phyloP scores from a whole-genome alignment of 306 rosid genomes.

The Aeschynomene evenia region DNA sequence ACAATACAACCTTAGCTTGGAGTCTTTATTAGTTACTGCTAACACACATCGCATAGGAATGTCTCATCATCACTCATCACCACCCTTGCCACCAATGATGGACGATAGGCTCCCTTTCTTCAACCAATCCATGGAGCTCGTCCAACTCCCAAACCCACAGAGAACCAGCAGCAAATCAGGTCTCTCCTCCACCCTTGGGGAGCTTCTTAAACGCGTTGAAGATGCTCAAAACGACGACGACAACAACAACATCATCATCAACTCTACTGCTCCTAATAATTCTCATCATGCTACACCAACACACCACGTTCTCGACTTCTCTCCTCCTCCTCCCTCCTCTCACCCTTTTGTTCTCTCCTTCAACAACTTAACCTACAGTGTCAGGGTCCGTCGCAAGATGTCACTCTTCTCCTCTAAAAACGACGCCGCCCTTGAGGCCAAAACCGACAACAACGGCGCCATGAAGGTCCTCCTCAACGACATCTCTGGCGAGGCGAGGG shows the following conservation, averaged over 20 bases:
- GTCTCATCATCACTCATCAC: conserved; percentile 21
- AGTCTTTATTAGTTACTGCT: too few relatives aligned
- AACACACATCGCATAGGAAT: too few relatives aligned
- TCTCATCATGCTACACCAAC: too few relatives aligned
- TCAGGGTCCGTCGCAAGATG: conserved; percentile 47
- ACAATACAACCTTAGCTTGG: too few relatives aligned
- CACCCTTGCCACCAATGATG: conserved; percentile 3
- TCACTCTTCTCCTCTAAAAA: conserved; percentile 8
- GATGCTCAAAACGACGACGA: conserved; percentile 51
- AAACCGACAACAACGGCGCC: not conserved
- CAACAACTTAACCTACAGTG: conserved; percentile 64
- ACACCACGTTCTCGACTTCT: conserved; percentile 17
- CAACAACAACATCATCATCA: not conserved
- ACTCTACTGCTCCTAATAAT: not conserved
- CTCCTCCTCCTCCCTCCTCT: conserved; percentile 24
- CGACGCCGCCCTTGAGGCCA: not conserved
- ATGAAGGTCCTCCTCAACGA: conserved; percentile 60
- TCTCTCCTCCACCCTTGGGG: conserved; percentile 55
- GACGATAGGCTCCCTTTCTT: conserved; percentile 37
- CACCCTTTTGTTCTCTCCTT: conserved; percentile 72
- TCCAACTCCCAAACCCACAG: conserved; percentile 7
- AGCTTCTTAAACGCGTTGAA: conserved; percentile 70
- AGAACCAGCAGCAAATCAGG: not conserved
- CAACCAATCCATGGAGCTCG: conserved; percentile 57
- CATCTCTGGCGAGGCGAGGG: conserved; percentile 86